phyloP scores from a whole-genome alignment of 2,329 filamentous ascomycete genomes.

The Colletotrichum lupini region DNA sequence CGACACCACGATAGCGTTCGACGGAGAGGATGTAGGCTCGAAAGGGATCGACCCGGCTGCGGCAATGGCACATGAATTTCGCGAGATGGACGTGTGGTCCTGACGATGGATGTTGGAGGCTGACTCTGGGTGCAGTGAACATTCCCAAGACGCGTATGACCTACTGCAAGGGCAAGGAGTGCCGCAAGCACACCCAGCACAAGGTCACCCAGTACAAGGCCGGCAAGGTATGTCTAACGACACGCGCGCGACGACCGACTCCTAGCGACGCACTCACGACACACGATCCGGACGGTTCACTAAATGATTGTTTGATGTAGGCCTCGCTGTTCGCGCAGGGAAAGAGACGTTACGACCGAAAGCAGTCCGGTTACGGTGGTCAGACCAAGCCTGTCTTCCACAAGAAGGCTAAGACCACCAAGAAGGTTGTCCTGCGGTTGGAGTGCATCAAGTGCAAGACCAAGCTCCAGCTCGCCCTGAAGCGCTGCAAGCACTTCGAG shows the following conservation, averaged over 20 bases:
- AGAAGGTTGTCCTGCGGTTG: slow-evolving; percentile 99
- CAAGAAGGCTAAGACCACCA: slow-evolving; percentile 99
- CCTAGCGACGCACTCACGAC: neutral
- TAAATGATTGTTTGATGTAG: slow-evolving; percentile 50
- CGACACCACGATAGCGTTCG: neutral
- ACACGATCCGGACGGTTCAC: neutral
- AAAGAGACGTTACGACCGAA: slow-evolving; percentile 99
- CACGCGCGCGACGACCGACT: slow-evolving; percentile 34
- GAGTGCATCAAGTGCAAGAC: slow-evolving; percentile 99
- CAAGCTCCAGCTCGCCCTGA: slow-evolving; percentile 96
- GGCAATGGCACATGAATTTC: slow-evolving; percentile 8
- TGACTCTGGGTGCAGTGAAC: slow-evolving; percentile 78
- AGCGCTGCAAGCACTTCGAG: slow-evolving; percentile 99
- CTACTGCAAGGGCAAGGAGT: slow-evolving; percentile 97
- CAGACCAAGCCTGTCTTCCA: slow-evolving; percentile 99
- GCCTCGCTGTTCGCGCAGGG: slow-evolving; percentile 96
- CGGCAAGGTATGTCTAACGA: slow-evolving; percentile 73
- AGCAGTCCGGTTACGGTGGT: slow-evolving; percentile 99
- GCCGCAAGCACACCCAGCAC: slow-evolving; percentile 91
- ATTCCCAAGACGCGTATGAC: slow-evolving; percentile 97
- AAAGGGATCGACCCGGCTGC: slow-evolving; percentile 19
- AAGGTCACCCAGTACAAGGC: slow-evolving; percentile 98
- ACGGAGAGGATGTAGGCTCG: neutral
- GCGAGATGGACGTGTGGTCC: neutral
- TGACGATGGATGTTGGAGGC: slow-evolving; percentile 41